Base-by-base conservation (phyloP, 176 grass and related monocot genomes). In the Musa acuminata region DNA sequence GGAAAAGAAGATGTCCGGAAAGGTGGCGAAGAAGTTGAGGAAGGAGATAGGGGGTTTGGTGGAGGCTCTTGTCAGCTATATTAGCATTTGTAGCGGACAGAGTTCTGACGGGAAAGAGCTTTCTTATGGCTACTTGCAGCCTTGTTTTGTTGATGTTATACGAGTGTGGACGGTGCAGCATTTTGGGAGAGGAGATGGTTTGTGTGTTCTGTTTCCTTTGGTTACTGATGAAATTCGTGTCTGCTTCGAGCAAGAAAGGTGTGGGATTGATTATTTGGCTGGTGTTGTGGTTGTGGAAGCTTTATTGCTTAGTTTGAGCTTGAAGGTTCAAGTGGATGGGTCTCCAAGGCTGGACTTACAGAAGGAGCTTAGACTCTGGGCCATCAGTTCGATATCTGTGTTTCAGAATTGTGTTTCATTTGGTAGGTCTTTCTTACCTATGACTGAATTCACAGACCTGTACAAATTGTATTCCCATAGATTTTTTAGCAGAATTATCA, bases 361-460 rank as follows among this genome's bases (percentile, higher is more conserved):
- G 83, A 91, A 85, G 82, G 91, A 99, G 66, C 84, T 94, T 50
- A 93, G 71, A 74, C 91, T 99, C 71, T 99, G 90, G 87, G 82
- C 82, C 1, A 80, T 93, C 76, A 95, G 88, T 82, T 99, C 96
- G 19, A 94, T 99, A 66, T 84, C 86, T 12, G 84, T 82, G 53
- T 89, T 91, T 80, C 88, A 87, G 78, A 99, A 91, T 76, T 81
- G 76, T 24, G 75, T 87, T 26, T 99, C 94, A 76, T 91, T 91
- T 27, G 84, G 96, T 99, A 72, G 85, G 75, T 55, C n/a, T 53
- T 67, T 60, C 68, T 49, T 72, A 35, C 19, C 0, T 5, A 11
- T 26, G 8, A 49, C 51, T 59, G 69, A 35, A 71, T 79, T 2
- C 53, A 55, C 29, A n/a, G 2, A 14, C 1, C 20, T 51, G 68